Conservation (phyloP, 441 rosid genomes). For the Biscutella auriculata region DNA sequence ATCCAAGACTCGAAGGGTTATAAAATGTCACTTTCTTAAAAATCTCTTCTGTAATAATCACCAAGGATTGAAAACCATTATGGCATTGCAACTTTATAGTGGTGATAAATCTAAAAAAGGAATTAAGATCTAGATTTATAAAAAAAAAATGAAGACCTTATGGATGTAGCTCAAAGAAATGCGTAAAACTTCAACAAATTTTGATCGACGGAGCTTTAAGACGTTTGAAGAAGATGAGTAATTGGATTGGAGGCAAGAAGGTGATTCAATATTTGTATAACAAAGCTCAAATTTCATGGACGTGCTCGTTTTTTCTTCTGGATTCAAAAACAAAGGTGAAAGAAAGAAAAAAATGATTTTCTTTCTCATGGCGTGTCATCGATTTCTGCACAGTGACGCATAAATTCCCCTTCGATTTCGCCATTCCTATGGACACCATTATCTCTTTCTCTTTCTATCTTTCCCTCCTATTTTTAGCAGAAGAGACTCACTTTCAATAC, state of each 20-base stretch:
- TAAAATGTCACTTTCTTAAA: not conserved
- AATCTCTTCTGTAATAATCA: not conserved
- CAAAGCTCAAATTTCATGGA: conserved; percentile 2
- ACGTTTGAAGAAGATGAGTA: not conserved
- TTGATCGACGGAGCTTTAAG: not conserved
- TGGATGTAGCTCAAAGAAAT: not conserved
- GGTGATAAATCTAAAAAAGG: not conserved
- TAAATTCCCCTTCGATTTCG: conserved; percentile 21
- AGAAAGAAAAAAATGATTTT: not conserved
- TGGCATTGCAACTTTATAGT: not conserved
- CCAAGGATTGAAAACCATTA: not conserved
- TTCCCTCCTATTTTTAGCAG: conserved; percentile 19
- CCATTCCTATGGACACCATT: conserved; percentile 24
- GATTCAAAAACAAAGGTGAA: not conserved
- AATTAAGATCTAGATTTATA: no score
- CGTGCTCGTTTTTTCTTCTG: conserved; percentile 13
- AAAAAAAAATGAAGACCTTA: not conserved
- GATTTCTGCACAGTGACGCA: conserved; percentile 19
- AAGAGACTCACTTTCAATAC: not conserved
- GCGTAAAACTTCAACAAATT: not conserved
- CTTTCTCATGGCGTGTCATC: conserved; percentile 11
- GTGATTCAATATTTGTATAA: not conserved
- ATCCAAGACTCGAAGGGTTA: not conserved
- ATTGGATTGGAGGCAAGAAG: not conserved
- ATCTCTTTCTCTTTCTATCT: not conserved